A percentile compares a stretch with the other conserved stretches of the same genome.
These are phyloP conservation scores for Blastomyces percursus DNA, from an alignment of 2,329 filamentous ascomycete genomes.

Conservation along the genomic window DNA sequence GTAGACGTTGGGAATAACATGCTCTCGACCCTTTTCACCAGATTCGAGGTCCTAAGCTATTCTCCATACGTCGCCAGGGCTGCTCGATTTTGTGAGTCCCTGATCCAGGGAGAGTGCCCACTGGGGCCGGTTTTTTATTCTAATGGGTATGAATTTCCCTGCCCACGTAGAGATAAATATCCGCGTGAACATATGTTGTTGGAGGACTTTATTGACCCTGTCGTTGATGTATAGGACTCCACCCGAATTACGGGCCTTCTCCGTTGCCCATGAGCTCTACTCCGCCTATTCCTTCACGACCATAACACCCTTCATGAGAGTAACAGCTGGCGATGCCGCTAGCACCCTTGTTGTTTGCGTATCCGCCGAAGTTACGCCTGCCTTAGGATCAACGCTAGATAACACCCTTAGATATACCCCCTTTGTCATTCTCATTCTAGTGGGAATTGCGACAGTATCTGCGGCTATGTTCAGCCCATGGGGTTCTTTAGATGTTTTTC, in stretches of 20 bases:
- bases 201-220: background rate
- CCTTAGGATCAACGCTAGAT: conserved; percentile 58
- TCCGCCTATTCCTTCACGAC: conserved; percentile 83
- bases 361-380: conserved; percentile 71
- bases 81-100: conserved; percentile 55
- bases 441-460: conserved; percentile 70
- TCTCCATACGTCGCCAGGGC: conserved; percentile 48
- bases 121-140: conserved; percentile 59
- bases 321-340: conserved; percentile 60
- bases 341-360: conserved; percentile 65
- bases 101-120: conserved; percentile 57
- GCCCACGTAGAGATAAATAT: background rate
- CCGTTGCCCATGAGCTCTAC: conserved; percentile 59
- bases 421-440: conserved; percentile 63
- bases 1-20: conserved; percentile 48
- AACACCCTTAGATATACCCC: conserved; percentile 65
- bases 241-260: conserved; percentile 56
- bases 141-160: conserved; percentile 35
- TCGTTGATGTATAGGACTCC: conserved; percentile 27
- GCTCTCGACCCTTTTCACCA: conserved; percentile 61
- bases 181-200: background rate
- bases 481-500: conserved; percentile 81
- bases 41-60: conserved; percentile 67
- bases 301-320: conserved; percentile 58
- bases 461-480: conserved; percentile 86